A percentile compares a stretch with the other conserved stretches of the same genome.
Conservation (phyloP, 768 basidiomycete species). For the Termitomyces bulborhizus region DNA sequence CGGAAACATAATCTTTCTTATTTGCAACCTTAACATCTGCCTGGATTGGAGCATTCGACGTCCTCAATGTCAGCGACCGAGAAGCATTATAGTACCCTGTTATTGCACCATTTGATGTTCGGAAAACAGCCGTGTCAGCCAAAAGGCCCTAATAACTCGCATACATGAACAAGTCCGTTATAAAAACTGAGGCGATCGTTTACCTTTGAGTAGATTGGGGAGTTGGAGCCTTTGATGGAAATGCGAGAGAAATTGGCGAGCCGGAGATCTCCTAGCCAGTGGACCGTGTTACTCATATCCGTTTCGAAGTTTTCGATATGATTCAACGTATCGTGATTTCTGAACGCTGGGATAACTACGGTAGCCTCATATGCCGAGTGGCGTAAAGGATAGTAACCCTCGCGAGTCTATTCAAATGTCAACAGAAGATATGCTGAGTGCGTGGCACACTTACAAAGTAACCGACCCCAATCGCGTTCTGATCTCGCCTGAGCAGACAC, state of each 20-base stretch:
- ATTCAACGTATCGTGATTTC: conserved; percentile 13
- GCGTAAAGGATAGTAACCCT: neutral
- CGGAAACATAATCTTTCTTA: conserved; percentile 13
- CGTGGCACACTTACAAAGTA: conserved; percentile 24
- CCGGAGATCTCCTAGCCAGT: conserved; percentile 28
- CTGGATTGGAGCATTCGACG: conserved; percentile 35
- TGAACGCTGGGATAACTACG: conserved; percentile 29
- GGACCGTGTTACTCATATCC: conserved; percentile 30
- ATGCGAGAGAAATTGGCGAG: conserved; percentile 31
- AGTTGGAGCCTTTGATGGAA: conserved; percentile 28
- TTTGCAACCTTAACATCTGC: conserved; percentile 31
- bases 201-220: conserved; percentile 27
- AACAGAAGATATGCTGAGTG: neutral
- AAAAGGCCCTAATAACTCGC: conserved; percentile 14
- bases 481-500: conserved; percentile 21
- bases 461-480: conserved; percentile 26
- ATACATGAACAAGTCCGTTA: neutral
- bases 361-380: conserved; percentile 19
- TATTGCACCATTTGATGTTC: conserved; percentile 30
- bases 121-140: conserved; percentile 13
- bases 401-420: conserved; percentile 1
- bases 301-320: conserved; percentile 38
- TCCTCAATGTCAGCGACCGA: conserved; percentile 28
- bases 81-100: conserved; percentile 33
- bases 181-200: conserved; percentile 1